phyloP scores from a whole-genome alignment of 768 basidiomycete genomes.

The Suillus discolor region DNA sequence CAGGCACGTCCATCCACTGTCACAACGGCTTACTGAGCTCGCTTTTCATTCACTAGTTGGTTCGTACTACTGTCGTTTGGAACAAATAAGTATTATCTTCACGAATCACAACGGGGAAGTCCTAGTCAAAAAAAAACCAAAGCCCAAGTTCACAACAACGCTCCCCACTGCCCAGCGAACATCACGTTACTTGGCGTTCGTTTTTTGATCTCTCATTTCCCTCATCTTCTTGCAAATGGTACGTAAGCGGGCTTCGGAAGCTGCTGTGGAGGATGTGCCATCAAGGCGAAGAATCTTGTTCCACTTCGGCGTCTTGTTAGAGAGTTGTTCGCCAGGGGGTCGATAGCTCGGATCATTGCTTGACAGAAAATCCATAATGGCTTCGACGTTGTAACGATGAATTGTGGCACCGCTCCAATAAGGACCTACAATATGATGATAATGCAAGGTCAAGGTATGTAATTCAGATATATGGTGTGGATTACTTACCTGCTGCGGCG shows the following conservation, averaged over 20 bases:
- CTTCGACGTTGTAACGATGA: neutral
- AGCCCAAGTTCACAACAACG: neutral
- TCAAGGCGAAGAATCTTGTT: neutral
- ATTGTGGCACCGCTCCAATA: conserved; percentile 3
- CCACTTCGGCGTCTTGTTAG: neutral
- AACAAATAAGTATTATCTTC: neutral
- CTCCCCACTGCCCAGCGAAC: neutral
- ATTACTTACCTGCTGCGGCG: neutral
- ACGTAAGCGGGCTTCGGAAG: neutral
- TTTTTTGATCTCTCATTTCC: neutral
- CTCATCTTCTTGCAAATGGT: neutral
- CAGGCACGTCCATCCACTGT: no score
- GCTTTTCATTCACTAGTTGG: neutral
- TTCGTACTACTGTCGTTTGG: neutral
- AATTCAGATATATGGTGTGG: neutral
- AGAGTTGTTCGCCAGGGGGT: neutral
- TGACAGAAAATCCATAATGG: neutral
- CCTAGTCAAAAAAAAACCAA: neutral
- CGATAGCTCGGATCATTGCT: neutral
- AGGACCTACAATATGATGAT: neutral
- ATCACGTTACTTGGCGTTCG: neutral
- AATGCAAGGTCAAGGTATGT: neutral
- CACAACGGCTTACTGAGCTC: neutral
- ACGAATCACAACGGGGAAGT: neutral
- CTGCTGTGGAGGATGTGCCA: neutral